A percentile compares a stretch with the other conserved stretches of the same genome.
Conservation (phyloP, 176 grass and related monocot species). For the Carex cristatella region DNA sequence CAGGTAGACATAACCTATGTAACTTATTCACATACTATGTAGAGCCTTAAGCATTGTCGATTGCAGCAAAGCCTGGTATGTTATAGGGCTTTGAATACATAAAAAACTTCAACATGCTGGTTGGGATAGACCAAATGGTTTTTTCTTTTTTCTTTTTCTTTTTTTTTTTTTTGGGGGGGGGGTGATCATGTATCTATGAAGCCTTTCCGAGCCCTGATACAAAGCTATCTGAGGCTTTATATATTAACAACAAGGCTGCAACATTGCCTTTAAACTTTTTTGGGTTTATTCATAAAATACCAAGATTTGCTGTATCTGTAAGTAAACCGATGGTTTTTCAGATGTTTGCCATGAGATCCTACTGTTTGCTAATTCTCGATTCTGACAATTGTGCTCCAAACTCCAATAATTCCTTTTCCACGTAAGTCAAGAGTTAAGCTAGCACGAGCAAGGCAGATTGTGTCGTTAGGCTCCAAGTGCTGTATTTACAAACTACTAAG, state of each 20-base stretch:
- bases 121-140: background rate
- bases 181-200: background rate
- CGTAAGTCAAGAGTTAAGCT: background rate
- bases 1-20: conserved; percentile 31
- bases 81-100: background rate
- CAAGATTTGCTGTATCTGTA: background rate
- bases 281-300: background rate
- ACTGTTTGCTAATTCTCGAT: background rate
- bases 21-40: background rate
- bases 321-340: background rate
- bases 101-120: background rate
- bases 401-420: background rate
- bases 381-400: background rate
- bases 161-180: background rate
- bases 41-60: background rate
- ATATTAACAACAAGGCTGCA: background rate
- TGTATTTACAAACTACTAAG: background rate
- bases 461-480: background rate
- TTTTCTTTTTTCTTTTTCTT: too few relatives aligned
- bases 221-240: background rate
- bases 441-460: background rate
- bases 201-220: background rate
- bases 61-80: background rate
- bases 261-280: background rate
- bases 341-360: background rate